Base-by-base conservation (phyloP, 352 stramenopile genomes). In the Thalassiosira hispida region DNA sequence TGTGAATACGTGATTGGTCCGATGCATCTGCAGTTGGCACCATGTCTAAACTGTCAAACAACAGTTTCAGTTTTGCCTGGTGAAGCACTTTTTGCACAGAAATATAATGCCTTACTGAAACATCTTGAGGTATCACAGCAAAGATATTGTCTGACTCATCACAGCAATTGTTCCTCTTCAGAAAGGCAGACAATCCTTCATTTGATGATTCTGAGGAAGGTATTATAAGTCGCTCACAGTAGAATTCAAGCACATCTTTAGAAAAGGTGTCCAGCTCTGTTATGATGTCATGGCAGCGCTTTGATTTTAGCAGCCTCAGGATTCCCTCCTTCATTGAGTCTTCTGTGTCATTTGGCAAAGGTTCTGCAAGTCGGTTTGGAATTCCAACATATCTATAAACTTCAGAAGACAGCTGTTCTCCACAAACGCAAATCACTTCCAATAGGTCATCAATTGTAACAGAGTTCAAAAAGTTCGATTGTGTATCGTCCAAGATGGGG, bases 331-430 rank as follows among this genome's bases (percentile, higher is more conserved):
- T 20, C 25, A 74, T 64, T 29, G 42, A 67, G n/a, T 74, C 38
- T 51, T 33, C 20, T 42, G 35, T 33, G 9, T 79, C 44, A 62
- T 29, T 44, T 66, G 31, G 25, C 7, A 79, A 52, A 6, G 60
- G 70, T 61, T 79, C 70, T 16, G 62, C 46, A 47, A 79, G 38
- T 55, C 52, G 46, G 47, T 18, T 68, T 20, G 70, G 35, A 25
- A 74, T 53, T 42, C 63, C n/a, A 35, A 51, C 49, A 64, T 68
- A 79, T 23, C 38, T 11, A 40, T 74, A 79, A 0, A 51, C 62
- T 79, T 79, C 70, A 23, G 60, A 68, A 25, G 70, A 42, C 7
- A 79, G 23, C 53, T 74, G 60, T 64, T 79, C 61, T 68, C 70
- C 70, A 27, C 60, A 74, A 16, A 79, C 52, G 49, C 14, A 49